Evolutionary conservation across 176 grass and related monocot species (phyloP).

Genomic region (Musa beccarii): DNA sequence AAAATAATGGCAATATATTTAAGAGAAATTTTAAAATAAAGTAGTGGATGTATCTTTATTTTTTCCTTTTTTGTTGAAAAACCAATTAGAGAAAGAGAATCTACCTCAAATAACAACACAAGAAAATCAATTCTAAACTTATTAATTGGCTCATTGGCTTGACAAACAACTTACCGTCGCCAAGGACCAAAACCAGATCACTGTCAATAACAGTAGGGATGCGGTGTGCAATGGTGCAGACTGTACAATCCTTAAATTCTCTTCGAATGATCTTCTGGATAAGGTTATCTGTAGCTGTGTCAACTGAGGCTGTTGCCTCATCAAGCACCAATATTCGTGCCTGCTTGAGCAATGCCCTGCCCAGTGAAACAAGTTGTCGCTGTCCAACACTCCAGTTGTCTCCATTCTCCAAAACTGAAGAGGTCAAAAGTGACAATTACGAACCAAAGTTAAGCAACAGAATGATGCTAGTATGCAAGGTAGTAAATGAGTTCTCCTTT

Average conservation of each 20-base stretch:
- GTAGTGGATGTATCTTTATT: neutral
- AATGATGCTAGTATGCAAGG: neutral
- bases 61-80: neutral
- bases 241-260: constrained; percentile 84
- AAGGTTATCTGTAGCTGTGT: constrained; percentile 96
- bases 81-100: neutral
- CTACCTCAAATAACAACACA: neutral
- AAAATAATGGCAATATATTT: too few species aligned
- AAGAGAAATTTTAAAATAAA: too few species aligned
- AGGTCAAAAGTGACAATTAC: neutral
- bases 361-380: constrained; percentile 83
- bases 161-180: constrained; percentile 43
- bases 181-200: constrained; percentile 87
- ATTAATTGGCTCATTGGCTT: neutral
- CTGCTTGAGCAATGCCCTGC: constrained; percentile 83
- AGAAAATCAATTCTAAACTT: neutral
- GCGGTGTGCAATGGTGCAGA: constrained; percentile 93
- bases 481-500: neutral
- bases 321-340: constrained; percentile 92
- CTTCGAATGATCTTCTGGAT: constrained; percentile 94
- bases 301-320: constrained; percentile 95
- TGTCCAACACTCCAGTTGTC: constrained; percentile 99
- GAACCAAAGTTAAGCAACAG: neutral
- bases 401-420: constrained; percentile 86
- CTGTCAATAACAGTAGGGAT: constrained; percentile 99